These are phyloP conservation scores for Rhododendron henanense DNA, from an alignment of 148 eudicot species.

Conservation along the genomic window DNA sequence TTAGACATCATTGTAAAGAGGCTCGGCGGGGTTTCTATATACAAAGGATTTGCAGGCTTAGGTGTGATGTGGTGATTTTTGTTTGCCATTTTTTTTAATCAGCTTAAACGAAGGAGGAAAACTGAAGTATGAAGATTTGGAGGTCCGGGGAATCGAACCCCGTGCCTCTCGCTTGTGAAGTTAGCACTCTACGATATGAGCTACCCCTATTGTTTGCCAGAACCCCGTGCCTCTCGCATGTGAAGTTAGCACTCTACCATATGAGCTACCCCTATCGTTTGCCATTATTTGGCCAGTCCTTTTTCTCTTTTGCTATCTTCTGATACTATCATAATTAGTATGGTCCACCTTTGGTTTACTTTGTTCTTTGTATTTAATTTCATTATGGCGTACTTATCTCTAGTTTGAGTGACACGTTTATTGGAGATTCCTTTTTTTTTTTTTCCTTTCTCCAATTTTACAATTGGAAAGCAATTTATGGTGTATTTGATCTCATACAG, in stretches of 20 bases:
- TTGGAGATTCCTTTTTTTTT: background rate
- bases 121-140: slow-evolving; percentile 18
- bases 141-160: slow-evolving; percentile 78
- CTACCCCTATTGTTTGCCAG: slow-evolving; percentile 33
- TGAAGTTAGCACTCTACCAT: slow-evolving; percentile 84
- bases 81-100: background rate
- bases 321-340: background rate
- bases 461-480: background rate
- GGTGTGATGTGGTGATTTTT: background rate
- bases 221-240: slow-evolving; percentile 81
- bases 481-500: slow-evolving; percentile 31
- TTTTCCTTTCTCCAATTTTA: background rate
- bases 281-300: background rate
- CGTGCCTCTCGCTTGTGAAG: slow-evolving; percentile 79
- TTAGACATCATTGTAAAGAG: background rate
- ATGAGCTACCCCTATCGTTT: slow-evolving; percentile 54
- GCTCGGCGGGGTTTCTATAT: background rate
- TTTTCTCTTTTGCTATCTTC: background rate
- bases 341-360: background rate
- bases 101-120: background rate
- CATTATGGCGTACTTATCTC: background rate
- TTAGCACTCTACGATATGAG: slow-evolving; percentile 92
- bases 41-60: background rate
- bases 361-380: background rate
- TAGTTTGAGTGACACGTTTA: background rate